Conservation (phyloP, 768 basidiomycete species). For the Exidia glandulosa region DNA sequence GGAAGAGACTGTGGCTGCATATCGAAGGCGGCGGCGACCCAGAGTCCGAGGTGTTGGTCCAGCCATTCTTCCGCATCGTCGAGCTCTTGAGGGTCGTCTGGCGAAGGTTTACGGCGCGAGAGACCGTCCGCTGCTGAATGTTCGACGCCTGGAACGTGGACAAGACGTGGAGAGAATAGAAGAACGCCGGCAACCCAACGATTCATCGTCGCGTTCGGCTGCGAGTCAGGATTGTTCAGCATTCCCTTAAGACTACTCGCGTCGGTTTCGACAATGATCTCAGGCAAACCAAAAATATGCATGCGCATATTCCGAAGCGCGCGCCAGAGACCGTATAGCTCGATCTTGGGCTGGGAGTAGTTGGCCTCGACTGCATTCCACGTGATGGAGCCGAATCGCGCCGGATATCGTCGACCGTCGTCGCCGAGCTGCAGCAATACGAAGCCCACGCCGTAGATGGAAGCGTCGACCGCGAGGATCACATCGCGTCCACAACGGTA, state of each 20-base stretch:
- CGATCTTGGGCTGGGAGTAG: constrained; percentile 17
- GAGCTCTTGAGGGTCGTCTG: not conserved
- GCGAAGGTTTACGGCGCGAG: constrained; percentile 6
- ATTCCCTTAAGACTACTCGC: constrained; percentile 6
- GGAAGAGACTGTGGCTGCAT: not conserved
- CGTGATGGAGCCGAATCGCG: constrained; percentile 27
- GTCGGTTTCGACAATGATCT: constrained; percentile 5
- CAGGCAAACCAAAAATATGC: not conserved
- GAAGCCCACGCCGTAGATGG: constrained; percentile 15
- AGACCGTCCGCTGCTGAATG: constrained; percentile 15
- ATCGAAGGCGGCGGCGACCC: not conserved
- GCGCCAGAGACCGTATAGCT: constrained; percentile 16
- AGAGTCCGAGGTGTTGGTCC: not conserved
- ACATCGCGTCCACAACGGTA: constrained; percentile 13
- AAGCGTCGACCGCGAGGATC: constrained; percentile 16
- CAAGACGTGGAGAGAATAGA: constrained; percentile 11
- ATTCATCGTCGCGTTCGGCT: constrained; percentile 4
- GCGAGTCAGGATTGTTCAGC: constrained; percentile 4
- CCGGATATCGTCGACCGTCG: constrained; percentile 12
- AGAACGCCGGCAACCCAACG: constrained; percentile 5
- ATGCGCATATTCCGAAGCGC: constrained; percentile 2
- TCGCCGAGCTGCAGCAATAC: constrained; percentile 16
- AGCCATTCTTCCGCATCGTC: not conserved
- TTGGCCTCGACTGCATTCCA: constrained; percentile 18
- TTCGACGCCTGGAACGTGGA: constrained; percentile 22